Conservation (phyloP, 805 yeast species). For the Lachancea thermotolerans region DNA sequence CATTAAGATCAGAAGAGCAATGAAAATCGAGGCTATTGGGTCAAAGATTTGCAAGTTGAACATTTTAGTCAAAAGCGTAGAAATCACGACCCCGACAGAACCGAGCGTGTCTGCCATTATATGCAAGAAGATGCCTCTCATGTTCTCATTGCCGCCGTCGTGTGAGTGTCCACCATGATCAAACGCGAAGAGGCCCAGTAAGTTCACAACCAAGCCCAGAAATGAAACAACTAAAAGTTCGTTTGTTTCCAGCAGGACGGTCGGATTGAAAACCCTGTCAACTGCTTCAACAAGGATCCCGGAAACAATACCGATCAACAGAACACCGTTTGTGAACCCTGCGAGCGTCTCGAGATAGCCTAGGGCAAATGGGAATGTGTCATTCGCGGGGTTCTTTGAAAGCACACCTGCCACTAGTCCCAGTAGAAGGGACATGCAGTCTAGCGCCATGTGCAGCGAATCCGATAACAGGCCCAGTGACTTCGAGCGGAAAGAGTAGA, state of each 20-base stretch:
- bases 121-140: constrained; percentile 92
- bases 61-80: constrained; percentile 68
- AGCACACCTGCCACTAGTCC: constrained; percentile 82
- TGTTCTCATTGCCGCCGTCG: constrained; percentile 49
- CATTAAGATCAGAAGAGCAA: constrained; percentile 69
- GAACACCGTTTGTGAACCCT: constrained; percentile 90
- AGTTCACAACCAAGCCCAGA: constrained; percentile 78
- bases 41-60: constrained; percentile 73
- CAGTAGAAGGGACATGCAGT: constrained; percentile 81
- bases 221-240: constrained; percentile 81
- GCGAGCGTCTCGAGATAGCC: constrained; percentile 83
- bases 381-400: constrained; percentile 51
- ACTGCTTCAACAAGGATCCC: constrained; percentile 84
- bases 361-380: constrained; percentile 81
- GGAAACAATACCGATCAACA: constrained; percentile 80
- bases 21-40: constrained; percentile 84
- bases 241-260: constrained; percentile 66
- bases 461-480: constrained; percentile 89
- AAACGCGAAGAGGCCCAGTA: constrained; percentile 91
- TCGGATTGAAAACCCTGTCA: constrained; percentile 74
- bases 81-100: constrained; percentile 92
- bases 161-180: constrained; percentile 66
- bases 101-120: constrained; percentile 94
- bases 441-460: constrained; percentile 93
- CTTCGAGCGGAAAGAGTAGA: constrained; percentile 87